Evolutionary conservation across 352 stramenopile genomes (phyloP), one percentile per base, ranked within the genome.

Genomic region (Aphanomyces stellatus): DNA sequence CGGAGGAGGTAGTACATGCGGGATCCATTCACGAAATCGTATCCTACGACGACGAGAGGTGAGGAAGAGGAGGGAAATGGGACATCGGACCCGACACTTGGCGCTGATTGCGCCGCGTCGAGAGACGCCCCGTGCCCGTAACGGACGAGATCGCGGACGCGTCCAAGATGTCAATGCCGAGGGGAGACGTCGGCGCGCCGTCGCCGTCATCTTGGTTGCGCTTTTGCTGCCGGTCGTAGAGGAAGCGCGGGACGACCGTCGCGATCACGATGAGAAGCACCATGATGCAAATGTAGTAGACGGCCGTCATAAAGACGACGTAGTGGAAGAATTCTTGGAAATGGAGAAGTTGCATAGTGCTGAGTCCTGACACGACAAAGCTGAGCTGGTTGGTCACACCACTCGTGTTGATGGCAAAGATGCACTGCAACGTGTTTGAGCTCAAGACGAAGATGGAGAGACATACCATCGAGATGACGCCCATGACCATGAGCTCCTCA

Each of bases 281-380:
- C 68, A 94, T 82, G 65, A 94, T 91, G n/a, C 82, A 19, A 51
- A 94, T 92, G 64, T 90, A 94, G 80, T 92, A 94, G 57, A 94
- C 90, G 77, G 91, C 91, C 5, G 84, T 92, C 22, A 95, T 74
- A 65, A 95, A 95, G 46, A 95, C 82, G 31, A 95, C 80, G 61
- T 95, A 95, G 77, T 95, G 86, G 76, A 95, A 95, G 60, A 95
- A 93, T 70, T 95, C 86, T 74, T 91, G 90, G 59, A 95, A 89
- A 65, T 93, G 86, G 15, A 95, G 82, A 57, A 88, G 79, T 59
- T 91, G 81, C 1, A 72, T 73, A 4, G 64, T 56, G 2, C 81
- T 80, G 41, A 95, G 76, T 0, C 75, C 42, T 48, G 82, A 71
- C 10, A 80, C 61, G 24, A 76, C 70, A 27, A 77, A 71, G 4